These are phyloP conservation scores for Solanum bulbocastanum DNA, from an alignment of 257 asterid genomes.

Conservation along the genomic window DNA sequence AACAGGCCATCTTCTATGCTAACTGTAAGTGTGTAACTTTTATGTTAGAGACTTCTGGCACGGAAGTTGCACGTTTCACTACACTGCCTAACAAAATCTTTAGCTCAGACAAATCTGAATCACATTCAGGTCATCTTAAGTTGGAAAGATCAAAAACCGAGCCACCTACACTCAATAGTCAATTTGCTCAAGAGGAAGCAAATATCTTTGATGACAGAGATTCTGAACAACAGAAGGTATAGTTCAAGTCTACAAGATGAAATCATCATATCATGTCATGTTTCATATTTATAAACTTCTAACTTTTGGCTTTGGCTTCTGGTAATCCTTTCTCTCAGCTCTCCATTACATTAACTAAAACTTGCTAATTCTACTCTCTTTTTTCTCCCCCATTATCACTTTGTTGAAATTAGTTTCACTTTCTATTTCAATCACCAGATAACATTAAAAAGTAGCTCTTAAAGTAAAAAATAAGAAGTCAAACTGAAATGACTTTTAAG, in stretches of 20 bases:
- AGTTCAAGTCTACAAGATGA: neutral
- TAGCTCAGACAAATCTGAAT: constrained; percentile 27
- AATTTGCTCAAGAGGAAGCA: constrained; percentile 62
- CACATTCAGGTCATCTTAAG: constrained; percentile 15
- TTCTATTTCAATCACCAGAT: neutral
- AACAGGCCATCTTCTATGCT: neutral
- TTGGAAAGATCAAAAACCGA: constrained; percentile 65
- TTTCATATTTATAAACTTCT: neutral
- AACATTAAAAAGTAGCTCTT: neutral
- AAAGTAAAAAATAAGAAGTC: too few species aligned
- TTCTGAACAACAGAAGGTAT: constrained; percentile 77
- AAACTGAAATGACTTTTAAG: too few species aligned
- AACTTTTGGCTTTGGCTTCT: neutral
- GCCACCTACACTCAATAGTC: constrained; percentile 38
- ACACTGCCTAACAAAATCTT: constrained; percentile 39
- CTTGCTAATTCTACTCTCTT: neutral
- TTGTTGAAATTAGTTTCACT: neutral
- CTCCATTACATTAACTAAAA: neutral
- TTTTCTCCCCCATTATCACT: neutral
- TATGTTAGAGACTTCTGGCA: constrained; percentile 37
- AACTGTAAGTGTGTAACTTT: constrained; percentile 5
- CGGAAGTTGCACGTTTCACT: constrained; percentile 30
- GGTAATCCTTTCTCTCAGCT: neutral
- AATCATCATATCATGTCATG: neutral
- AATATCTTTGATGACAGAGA: constrained; percentile 64